phyloP scores from a whole-genome alignment of 148 eudicot species.

The Vaccinium myrtillus region DNA sequence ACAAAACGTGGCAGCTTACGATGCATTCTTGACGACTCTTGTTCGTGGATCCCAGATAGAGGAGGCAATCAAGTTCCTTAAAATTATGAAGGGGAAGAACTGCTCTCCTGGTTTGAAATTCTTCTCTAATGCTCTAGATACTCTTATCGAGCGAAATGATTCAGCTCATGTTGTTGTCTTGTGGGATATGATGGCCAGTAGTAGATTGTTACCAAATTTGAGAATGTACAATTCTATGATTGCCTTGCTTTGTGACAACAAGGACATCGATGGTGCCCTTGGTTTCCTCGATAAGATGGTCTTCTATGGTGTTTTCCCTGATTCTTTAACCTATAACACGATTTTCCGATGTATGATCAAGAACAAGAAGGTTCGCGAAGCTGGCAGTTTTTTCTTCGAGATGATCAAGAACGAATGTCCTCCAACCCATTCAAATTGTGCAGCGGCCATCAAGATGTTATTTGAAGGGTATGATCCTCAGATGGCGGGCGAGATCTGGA shows the following conservation, averaged over 20 bases:
- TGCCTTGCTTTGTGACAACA: conserved; percentile 62
- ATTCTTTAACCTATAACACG: conserved; percentile 62
- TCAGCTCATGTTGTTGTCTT: conserved; percentile 49
- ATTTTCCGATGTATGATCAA: conserved; percentile 70
- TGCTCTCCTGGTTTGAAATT: conserved; percentile 81
- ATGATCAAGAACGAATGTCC: conserved; percentile 77
- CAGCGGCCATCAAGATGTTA: conserved; percentile 59
- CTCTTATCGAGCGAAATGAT: conserved; percentile 60
- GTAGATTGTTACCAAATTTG: conserved; percentile 61
- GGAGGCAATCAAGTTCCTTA: conserved; percentile 72
- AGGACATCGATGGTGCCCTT: conserved; percentile 60
- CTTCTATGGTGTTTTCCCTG: conserved; percentile 69
- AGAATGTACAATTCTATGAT: conserved; percentile 66
- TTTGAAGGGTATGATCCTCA: conserved; percentile 78
- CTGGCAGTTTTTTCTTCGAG: conserved; percentile 63
- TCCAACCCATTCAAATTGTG: conserved; percentile 58
- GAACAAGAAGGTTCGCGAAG: conserved; percentile 61
- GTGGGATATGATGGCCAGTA: conserved; percentile 75
- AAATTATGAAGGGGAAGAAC: conserved; percentile 71
- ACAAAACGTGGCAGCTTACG: conserved; percentile 56
- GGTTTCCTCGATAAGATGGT: conserved; percentile 76
- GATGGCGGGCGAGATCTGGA: conserved; percentile 71
- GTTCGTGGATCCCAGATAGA: conserved; percentile 48
- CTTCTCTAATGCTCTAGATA: conserved; percentile 70
- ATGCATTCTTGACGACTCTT: conserved; percentile 70